A percentile compares a stretch with the other conserved stretches of the same genome.
Conservation (phyloP, 768 basidiomycete genomes). For the Russula sp. region DNA sequence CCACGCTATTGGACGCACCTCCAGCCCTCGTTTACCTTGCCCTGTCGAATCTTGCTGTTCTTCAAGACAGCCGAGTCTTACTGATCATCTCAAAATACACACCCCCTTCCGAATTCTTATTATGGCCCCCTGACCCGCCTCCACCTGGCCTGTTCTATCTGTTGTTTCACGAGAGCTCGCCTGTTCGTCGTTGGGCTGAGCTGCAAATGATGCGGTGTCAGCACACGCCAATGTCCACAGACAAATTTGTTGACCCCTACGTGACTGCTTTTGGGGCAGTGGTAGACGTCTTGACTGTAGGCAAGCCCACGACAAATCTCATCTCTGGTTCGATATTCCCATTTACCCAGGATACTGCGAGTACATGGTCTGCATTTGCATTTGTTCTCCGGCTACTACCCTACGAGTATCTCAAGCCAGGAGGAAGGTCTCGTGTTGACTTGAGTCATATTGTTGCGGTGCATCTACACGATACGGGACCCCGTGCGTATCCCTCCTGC, state of each 20-base stretch:
- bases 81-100: constrained; percentile 35
- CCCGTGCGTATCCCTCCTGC: constrained; percentile 43
- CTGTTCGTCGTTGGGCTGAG: constrained; percentile 57
- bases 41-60: constrained; percentile 53
- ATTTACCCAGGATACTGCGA: constrained; percentile 36
- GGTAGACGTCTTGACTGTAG: constrained; percentile 28
- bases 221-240: constrained; percentile 40
- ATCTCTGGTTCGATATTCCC: constrained; percentile 6
- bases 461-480: constrained; percentile 54
- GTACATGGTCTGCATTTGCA: constrained; percentile 49
- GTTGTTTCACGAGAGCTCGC: constrained; percentile 43
- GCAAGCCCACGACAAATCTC: background rate
- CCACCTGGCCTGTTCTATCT: constrained; percentile 58
- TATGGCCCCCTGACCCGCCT: constrained; percentile 54
- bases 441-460: constrained; percentile 50
- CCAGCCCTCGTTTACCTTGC: constrained; percentile 56
- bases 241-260: constrained; percentile 46
- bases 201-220: constrained; percentile 37
- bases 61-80: constrained; percentile 46
- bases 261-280: constrained; percentile 38
- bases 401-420: constrained; percentile 34
- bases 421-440: constrained; percentile 35
- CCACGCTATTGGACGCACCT: constrained; percentile 39
- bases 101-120: constrained; percentile 34
- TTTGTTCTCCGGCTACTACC: constrained; percentile 52